Percentiles rank a stretch among this genome's conserved stretches.
Conservation (phyloP, 768 basidiomycete species). For the Imleria badia region DNA sequence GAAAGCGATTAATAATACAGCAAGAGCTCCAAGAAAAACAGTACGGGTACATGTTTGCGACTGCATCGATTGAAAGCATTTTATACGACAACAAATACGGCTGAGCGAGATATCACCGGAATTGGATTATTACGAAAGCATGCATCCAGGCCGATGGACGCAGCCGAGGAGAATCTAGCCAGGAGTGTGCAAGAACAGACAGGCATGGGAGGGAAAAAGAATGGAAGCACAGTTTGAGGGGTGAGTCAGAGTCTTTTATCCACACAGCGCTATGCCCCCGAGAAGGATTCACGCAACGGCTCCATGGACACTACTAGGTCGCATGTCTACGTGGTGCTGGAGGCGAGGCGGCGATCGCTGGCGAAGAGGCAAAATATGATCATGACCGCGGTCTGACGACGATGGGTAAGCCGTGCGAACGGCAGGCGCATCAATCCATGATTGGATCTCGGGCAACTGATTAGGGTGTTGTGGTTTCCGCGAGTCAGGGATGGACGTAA, state of each 20-base stretch:
- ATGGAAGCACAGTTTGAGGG: constrained; percentile 10
- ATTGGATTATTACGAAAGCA: constrained; percentile 20
- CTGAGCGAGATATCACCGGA: constrained; percentile 16
- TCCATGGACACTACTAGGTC: constrained; percentile 29
- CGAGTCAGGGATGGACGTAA: constrained; percentile 37
- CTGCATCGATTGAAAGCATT: constrained; percentile 13
- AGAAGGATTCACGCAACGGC: constrained; percentile 26
- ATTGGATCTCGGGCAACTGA: constrained; percentile 47
- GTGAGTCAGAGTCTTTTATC: background rate
- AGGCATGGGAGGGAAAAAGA: constrained; percentile 4
- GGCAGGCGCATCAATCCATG: constrained; percentile 43
- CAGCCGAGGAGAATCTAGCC: constrained; percentile 19
- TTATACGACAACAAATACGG: constrained; percentile 28
- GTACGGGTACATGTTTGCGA: constrained; percentile 26
- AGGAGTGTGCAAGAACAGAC: constrained; percentile 23
- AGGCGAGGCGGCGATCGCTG: constrained; percentile 35
- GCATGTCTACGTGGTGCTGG: constrained; percentile 35
- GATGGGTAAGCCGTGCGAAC: constrained; percentile 28
- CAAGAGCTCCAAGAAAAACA: constrained; percentile 29
- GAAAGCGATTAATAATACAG: constrained; percentile 25
- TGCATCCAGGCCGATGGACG: constrained; percentile 3
- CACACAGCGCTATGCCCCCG: constrained; percentile 21
- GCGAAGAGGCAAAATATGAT: constrained; percentile 29
- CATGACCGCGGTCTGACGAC: constrained; percentile 33
- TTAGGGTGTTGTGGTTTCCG: constrained; percentile 34